Percentiles rank a stretch among this genome's conserved stretches.
phyloP scores from a whole-genome alignment of 2,329 filamentous ascomycete genomes.

The Scedosporium minutisporum region DNA sequence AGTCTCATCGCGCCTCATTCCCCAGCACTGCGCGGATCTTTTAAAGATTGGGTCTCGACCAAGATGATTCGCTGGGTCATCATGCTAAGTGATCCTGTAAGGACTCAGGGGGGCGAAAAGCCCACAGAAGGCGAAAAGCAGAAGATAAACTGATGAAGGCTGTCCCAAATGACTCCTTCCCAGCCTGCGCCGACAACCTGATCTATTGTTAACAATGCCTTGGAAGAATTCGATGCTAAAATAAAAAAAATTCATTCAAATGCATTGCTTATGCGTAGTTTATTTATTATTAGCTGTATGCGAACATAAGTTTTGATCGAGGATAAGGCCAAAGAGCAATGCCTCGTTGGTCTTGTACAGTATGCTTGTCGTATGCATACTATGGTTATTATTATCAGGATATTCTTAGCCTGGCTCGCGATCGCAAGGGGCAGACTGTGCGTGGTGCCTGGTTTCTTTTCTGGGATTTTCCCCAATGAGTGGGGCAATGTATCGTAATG shows the following conservation, averaged over 20 bases:
- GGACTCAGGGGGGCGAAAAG: neutral
- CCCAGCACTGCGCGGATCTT: neutral
- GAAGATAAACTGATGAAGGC: too few relatives aligned
- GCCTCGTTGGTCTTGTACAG: too few relatives aligned
- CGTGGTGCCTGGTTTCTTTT: conserved; percentile 4
- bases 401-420: neutral
- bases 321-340: too few relatives aligned
- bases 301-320: too few relatives aligned
- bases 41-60: neutral
- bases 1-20: neutral
- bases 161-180: neutral
- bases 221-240: neutral
- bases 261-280: neutral
- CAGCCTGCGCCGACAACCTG: neutral
- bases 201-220: neutral
- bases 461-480: conserved; percentile 1
- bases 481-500: conserved; percentile 1
- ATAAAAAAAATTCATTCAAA: neutral
- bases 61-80: neutral
- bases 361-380: too few relatives aligned
- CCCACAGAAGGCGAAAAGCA: too few relatives aligned
- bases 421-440: neutral
- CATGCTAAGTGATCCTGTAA: neutral
- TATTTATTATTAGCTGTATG: neutral
- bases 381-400: too few relatives aligned